These are phyloP conservation scores for Cardiospermum halicacabum DNA, from an alignment of 345 rosid species.

Conservation along the genomic window DNA sequence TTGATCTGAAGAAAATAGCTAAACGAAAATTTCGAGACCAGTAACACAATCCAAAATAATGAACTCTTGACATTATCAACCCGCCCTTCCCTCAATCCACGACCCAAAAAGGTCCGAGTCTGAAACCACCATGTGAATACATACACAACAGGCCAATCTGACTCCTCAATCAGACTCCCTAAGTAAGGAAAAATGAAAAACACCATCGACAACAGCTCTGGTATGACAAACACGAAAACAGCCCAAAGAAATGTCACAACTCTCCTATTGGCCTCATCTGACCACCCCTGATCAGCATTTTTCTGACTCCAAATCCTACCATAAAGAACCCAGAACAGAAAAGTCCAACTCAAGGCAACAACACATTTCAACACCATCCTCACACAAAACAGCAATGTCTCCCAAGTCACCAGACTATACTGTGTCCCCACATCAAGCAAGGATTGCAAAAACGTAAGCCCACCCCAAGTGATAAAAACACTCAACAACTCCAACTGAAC, in stretches of 20 bases:
- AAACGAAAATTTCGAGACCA: constrained; percentile 62
- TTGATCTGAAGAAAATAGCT: constrained; percentile 80
- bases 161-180: constrained; percentile 65
- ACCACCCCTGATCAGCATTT: constrained; percentile 54
- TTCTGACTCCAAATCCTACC: constrained; percentile 78
- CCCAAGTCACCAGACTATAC: constrained; percentile 74
- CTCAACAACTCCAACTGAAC: constrained; percentile 70
- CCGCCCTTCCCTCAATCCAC: constrained; percentile 89
- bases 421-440: constrained; percentile 84
- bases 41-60: constrained; percentile 59
- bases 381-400: constrained; percentile 50
- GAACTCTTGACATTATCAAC: constrained; percentile 65
- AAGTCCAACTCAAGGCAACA: constrained; percentile 71
- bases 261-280: constrained; percentile 53
- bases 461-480: constrained; percentile 79
- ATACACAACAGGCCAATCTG: constrained; percentile 57
- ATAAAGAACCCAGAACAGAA: constrained; percentile 69
- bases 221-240: constrained; percentile 56
- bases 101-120: constrained; percentile 68
- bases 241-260: constrained; percentile 57
- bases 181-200: constrained; percentile 79
- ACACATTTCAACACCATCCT: constrained; percentile 71
- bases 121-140: constrained; percentile 90
- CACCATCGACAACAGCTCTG: constrained; percentile 67
- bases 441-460: constrained; percentile 62